Percentiles rank a stretch among this genome's conserved stretches.
These are phyloP conservation scores for Coemansia sp. DNA, from an alignment of 192 early-diverging fungal species.

Conservation along the genomic window DNA sequence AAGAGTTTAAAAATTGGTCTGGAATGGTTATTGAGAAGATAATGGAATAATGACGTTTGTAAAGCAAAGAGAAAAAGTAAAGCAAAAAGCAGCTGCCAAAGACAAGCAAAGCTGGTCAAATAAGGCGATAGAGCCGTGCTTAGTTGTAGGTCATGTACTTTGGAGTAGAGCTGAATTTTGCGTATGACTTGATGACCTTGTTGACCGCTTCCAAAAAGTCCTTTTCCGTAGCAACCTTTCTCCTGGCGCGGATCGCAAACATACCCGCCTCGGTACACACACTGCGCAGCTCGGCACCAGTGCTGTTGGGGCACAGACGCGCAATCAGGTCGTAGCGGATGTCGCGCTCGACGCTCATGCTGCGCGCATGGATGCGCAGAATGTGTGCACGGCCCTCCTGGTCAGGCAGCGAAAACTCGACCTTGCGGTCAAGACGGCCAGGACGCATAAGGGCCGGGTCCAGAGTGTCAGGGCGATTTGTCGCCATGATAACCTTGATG, in stretches of 20 bases:
- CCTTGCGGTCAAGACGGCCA: constrained; percentile 96
- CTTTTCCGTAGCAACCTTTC: constrained; percentile 99
- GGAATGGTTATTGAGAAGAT: no score
- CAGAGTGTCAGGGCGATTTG: constrained; percentile 96
- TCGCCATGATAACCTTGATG: constrained; percentile 99
- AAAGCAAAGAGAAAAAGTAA: no score
- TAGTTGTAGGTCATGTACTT: constrained; percentile 87
- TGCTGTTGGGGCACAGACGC: constrained; percentile 97
- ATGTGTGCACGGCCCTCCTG: constrained; percentile 95
- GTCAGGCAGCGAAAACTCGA: constrained; percentile 97
- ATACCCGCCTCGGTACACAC: constrained; percentile 99
- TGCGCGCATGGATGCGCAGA: constrained; percentile 96
- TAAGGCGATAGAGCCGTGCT: no score
- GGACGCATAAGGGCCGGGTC: constrained; percentile 97
- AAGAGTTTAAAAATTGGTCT: no score
- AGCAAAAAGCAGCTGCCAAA: neutral
- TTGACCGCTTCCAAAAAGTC: constrained; percentile 99
- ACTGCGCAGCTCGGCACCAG: constrained; percentile 95
- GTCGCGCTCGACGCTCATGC: constrained; percentile 98
- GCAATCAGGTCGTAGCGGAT: constrained; percentile 99
- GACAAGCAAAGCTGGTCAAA: no score
- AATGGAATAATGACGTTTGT: no score
- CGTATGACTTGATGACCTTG: constrained; percentile 99
- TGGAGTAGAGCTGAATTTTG: constrained; percentile 97
- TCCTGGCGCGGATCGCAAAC: constrained; percentile 97